Evolutionary conservation across 176 grass and related monocot species (phyloP).

Genomic region (Eragrostis nindensis): DNA sequence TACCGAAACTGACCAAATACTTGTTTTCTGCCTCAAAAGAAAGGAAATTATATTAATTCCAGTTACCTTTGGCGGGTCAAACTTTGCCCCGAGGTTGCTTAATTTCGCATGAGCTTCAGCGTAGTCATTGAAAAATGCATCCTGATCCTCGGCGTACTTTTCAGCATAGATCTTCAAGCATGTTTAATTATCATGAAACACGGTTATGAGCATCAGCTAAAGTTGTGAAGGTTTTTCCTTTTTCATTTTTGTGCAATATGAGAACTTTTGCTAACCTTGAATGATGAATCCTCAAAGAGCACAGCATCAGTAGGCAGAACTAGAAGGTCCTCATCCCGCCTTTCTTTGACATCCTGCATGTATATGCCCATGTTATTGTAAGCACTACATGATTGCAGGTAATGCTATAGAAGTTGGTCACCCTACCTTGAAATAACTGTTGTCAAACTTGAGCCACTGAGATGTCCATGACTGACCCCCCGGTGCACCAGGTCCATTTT

Average conservation of each 20-base stretch:
- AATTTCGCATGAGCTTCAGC: slow-evolving; percentile 97
- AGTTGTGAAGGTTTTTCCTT: background rate
- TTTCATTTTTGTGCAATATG: background rate
- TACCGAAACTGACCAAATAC: background rate
- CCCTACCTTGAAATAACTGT: slow-evolving; percentile 89
- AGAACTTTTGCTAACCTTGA: slow-evolving; percentile 63
- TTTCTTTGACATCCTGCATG: slow-evolving; percentile 73
- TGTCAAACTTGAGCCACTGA: slow-evolving; percentile 95
- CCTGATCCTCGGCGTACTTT: slow-evolving; percentile 80
- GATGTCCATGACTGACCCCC: slow-evolving; percentile 95
- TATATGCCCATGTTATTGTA: slow-evolving; percentile 3
- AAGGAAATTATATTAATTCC: background rate
- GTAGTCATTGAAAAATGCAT: slow-evolving; percentile 84
- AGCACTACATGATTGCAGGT: slow-evolving; percentile 9
- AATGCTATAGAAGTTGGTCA: slow-evolving; percentile 1
- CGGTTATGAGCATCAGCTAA: slow-evolving; percentile 3
- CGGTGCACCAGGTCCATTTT: slow-evolving; percentile 93
- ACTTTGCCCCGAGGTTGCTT: slow-evolving; percentile 91
- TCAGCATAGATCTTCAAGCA: slow-evolving; percentile 73
- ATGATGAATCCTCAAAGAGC: slow-evolving; percentile 88
- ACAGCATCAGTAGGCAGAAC: slow-evolving; percentile 90
- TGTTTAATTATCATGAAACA: slow-evolving; percentile 18
- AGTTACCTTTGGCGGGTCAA: slow-evolving; percentile 76
- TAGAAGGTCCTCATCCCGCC: slow-evolving; percentile 71
- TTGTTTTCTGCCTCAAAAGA: background rate